Percentiles rank a stretch among this genome's conserved stretches.
Conservation (phyloP, 2,329 filamentous ascomycete species). For the Orbilia brochopaga region DNA sequence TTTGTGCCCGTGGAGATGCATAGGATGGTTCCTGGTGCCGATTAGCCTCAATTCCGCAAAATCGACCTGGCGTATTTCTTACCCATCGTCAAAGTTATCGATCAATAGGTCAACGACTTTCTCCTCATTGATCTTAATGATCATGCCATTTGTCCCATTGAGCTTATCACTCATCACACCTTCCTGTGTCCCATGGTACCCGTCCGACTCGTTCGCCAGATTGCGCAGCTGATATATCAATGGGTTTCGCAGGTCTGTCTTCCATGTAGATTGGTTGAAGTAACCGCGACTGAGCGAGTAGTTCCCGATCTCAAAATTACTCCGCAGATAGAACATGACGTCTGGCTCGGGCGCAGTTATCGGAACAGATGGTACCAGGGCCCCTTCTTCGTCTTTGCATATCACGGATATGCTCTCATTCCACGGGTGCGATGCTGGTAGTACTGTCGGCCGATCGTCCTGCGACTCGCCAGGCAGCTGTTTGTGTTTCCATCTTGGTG, state of each 20-base stretch:
- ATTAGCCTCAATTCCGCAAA: slow-evolving; percentile 5
- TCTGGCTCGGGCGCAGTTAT: slow-evolving; percentile 62
- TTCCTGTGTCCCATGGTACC: slow-evolving; percentile 55
- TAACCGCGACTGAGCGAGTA: slow-evolving; percentile 67
- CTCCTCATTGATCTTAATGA: slow-evolving; percentile 57
- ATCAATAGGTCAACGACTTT: slow-evolving; percentile 74
- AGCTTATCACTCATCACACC: slow-evolving; percentile 63
- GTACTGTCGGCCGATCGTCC: background rate
- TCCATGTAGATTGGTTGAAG: slow-evolving; percentile 66
- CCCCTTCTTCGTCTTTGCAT: slow-evolving; percentile 64
- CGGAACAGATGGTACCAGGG: slow-evolving; percentile 59
- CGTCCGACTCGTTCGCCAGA: background rate
- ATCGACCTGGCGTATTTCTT: background rate
- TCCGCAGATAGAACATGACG: slow-evolving; percentile 63
- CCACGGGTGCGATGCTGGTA: slow-evolving; percentile 62
- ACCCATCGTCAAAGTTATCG: slow-evolving; percentile 73
- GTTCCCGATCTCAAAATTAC: slow-evolving; percentile 67
- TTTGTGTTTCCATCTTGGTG: slow-evolving; percentile 16
- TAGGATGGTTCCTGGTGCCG: slow-evolving; percentile 67
- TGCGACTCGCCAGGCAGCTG: background rate
- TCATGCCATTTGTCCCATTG: slow-evolving; percentile 36
- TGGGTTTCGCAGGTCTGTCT: slow-evolving; percentile 59
- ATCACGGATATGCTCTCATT: slow-evolving; percentile 60
- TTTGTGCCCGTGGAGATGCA: slow-evolving; percentile 76
- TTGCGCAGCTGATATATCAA: slow-evolving; percentile 16